A percentile compares a stretch with the other conserved stretches of the same genome.
phyloP scores from a whole-genome alignment of 768 basidiomycete species.

The button mushroom (Agaricus bisporus) region DNA sequence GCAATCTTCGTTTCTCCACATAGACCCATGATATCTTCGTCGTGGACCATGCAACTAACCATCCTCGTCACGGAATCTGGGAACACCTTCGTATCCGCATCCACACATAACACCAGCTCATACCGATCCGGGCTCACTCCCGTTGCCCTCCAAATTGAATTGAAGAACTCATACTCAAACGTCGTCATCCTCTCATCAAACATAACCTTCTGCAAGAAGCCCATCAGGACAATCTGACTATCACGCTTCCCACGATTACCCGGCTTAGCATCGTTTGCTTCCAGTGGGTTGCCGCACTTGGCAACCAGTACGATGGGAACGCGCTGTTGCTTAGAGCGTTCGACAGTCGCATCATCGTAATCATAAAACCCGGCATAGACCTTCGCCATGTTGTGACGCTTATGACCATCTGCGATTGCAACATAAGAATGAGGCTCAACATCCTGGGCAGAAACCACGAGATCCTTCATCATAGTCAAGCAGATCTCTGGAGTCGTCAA shows the following conservation, averaged over 20 bases:
- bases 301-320: constrained; percentile 95
- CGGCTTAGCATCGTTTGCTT: constrained; percentile 85
- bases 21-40: constrained; percentile 97
- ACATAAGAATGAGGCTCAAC: constrained; percentile 96
- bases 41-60: constrained; percentile 94
- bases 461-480: constrained; percentile 95
- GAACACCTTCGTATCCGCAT: constrained; percentile 98
- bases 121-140: constrained; percentile 95
- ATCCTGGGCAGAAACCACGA: constrained; percentile 71
- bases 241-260: constrained; percentile 99
- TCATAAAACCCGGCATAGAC: constrained; percentile 97
- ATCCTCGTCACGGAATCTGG: constrained; percentile 96
- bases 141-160: constrained; percentile 91
- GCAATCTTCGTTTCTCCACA: constrained; percentile 99
- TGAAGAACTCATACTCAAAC: constrained; percentile 99
- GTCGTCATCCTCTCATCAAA: constrained; percentile 99
- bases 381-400: constrained; percentile 98
- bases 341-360: constrained; percentile 87
- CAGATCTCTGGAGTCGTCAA: constrained; percentile 92
- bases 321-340: constrained; percentile 90
- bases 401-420: constrained; percentile 99
- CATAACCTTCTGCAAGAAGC: constrained; percentile 98
- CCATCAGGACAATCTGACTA: constrained; percentile 96
- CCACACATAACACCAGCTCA: constrained; percentile 92
- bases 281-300: constrained; percentile 90